Evolutionary conservation across 1,284 basidiomycete genomes (phyloP).

Genomic region (Naganishia cerealis): DNA sequence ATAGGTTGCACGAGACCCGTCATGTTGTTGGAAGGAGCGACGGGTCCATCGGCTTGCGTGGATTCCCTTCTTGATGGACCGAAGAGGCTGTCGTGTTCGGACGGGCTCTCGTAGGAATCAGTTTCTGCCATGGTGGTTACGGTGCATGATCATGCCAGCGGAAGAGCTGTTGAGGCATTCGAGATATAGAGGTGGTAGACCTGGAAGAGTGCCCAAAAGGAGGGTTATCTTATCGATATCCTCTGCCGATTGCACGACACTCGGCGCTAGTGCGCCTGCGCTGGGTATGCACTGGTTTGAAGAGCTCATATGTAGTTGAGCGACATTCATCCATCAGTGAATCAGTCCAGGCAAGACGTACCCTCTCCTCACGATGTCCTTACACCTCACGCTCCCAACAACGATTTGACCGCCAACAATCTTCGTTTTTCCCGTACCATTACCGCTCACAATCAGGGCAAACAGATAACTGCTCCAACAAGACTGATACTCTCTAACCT

Average conservation of each 20-base stretch:
- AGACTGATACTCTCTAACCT: no score
- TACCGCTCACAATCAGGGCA: no score
- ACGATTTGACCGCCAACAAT: no score
- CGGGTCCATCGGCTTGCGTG: constrained; percentile 1
- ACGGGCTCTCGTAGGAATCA: neutral
- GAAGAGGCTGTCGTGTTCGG: constrained; percentile 24
- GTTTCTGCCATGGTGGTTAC: constrained; percentile 7
- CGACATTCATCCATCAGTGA: no score
- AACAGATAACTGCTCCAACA: no score
- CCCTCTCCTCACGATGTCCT: no score
- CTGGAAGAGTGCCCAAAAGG: neutral
- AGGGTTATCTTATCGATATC: neutral
- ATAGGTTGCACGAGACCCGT: neutral
- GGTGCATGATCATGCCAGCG: neutral
- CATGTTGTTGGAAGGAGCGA: neutral
- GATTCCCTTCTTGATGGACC: constrained; percentile 18
- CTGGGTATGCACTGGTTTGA: no score
- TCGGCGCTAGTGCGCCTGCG: neutral
- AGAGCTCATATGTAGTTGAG: no score
- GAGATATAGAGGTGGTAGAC: neutral
- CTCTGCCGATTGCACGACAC: neutral
- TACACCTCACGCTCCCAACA: no score
- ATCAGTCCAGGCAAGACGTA: no score
- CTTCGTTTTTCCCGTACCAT: no score
- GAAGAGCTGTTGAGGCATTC: neutral